phyloP scores from a whole-genome alignment of 75 land plant species.

The Isoetes taiwanensis region DNA sequence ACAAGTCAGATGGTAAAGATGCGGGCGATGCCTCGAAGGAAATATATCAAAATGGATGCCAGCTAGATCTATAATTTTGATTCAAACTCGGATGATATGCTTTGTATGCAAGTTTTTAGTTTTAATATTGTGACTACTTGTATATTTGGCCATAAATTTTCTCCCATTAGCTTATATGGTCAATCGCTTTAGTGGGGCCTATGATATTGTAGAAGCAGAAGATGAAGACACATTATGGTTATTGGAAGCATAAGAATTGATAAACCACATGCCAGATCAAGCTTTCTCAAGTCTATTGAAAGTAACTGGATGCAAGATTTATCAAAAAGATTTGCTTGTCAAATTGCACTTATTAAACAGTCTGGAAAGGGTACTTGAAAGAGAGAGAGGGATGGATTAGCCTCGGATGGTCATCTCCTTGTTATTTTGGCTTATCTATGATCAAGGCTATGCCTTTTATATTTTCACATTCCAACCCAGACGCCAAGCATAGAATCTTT shows the following conservation, averaged over 20 bases:
- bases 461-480: not conserved
- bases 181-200: not conserved
- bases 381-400: not conserved
- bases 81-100: not conserved
- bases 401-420: not conserved
- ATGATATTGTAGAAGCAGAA: not conserved
- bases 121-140: no score
- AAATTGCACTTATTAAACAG: not conserved
- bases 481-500: slow-evolving; percentile 29
- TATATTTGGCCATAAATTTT: no score
- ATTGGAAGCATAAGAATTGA: no score
- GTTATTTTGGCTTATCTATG: not conserved
- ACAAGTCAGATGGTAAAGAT: slow-evolving; percentile 63
- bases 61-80: not conserved
- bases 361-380: not conserved
- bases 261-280: no score
- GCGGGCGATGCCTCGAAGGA: slow-evolving; percentile 44
- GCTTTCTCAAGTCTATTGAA: no score
- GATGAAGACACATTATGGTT: no score
- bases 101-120: no score
- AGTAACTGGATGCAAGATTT: no score
- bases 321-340: no score
- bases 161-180: not conserved
- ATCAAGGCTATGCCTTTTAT: not conserved
- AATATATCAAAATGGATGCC: no score